Base-by-base conservation (phyloP, 2,329 filamentous ascomycete species). In the Calonectria fujianensis region DNA sequence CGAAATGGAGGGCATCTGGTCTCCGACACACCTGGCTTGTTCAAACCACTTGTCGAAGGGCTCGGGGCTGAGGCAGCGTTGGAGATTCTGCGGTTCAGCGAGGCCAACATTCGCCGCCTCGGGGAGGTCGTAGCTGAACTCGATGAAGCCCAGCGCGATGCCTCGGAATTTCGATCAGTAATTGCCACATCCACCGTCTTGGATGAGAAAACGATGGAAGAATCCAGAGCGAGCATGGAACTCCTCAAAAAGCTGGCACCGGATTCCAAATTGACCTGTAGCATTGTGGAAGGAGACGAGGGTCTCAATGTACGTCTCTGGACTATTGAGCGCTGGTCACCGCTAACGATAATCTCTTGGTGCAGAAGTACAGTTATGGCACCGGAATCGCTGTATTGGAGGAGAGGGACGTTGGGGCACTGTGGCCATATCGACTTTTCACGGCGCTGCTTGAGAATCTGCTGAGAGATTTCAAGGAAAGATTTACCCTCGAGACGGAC, bases 381-480 rank as follows among this genome's bases (percentile, higher is more conserved):
- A 50, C 69, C 61, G 76, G 61, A 13, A 35, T 74, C 5, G 72
- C 41, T 5, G 85, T 86, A 0, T 85, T 84, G 10, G 79, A 87
- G n/a, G 81, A 82, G 1, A 85, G 86, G 59, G 71, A 76, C 1
- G 86, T 86, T 2, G 88, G 85, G 4, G 86, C 87, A 11, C 80
- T 90, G 4, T 89, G 86, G 85, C 86, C 88, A 0, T 90, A 89
- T 73, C 81, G 86, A 13, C 82, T 90, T 10, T 83, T 89, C 0
- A 86, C 39, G 3, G 27, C 85, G 13, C 80, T 81, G 2, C 75
- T 88, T 31, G 87, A 85, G 81, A 79, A 63, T 80, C 89, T n/a
- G 70, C 86, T 63, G 35, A 72, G 68, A 32, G 73, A 79, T 4
- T 83, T 84, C 10, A 70, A 79, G 0, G 75, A 74, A 11, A 73